These are phyloP conservation scores for Sporothrix curviconia DNA, from an alignment of 2,329 filamentous ascomycete genomes.

Conservation along the genomic window DNA sequence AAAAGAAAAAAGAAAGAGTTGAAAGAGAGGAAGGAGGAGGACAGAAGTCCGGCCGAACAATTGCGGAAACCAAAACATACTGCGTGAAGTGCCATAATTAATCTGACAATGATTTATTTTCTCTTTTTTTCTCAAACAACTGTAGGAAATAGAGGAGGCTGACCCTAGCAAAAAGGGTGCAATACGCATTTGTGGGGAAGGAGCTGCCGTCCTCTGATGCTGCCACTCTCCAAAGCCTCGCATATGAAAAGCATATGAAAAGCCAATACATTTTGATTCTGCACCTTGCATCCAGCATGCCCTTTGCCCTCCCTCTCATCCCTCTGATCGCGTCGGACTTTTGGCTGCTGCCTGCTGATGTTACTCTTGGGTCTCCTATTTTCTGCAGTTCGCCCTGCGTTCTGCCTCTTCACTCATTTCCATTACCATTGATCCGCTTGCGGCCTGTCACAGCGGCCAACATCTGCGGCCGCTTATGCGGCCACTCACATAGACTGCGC, in stretches of 20 bases:
- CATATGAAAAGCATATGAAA: no score
- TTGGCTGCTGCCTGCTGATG: background rate
- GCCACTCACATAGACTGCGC: slow-evolving; percentile 14
- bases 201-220: background rate
- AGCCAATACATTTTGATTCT: background rate
- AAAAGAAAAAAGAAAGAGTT: no score
- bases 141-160: no score
- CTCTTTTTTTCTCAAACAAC: no score
- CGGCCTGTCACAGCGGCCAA: background rate
- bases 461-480: slow-evolving; percentile 17
- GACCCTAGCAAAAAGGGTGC: no score
- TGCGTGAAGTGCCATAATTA: no score
- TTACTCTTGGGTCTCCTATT: background rate
- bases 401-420: slow-evolving; percentile 11
- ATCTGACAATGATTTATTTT: no score
- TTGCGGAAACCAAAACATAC: no score
- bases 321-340: no score
- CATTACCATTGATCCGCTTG: background rate
- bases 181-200: background rate
- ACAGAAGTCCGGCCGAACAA: no score
- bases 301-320: background rate
- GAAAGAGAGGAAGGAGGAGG: no score
- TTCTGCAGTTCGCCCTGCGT: slow-evolving; percentile 10
- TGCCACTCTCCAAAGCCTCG: background rate
- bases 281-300: background rate